Percentiles rank a stretch among this genome's conserved stretches.
These are phyloP conservation scores for Lasiodiplodia sp. DNA, from an alignment of 2,329 filamentous ascomycete genomes.

Conservation along the genomic window DNA sequence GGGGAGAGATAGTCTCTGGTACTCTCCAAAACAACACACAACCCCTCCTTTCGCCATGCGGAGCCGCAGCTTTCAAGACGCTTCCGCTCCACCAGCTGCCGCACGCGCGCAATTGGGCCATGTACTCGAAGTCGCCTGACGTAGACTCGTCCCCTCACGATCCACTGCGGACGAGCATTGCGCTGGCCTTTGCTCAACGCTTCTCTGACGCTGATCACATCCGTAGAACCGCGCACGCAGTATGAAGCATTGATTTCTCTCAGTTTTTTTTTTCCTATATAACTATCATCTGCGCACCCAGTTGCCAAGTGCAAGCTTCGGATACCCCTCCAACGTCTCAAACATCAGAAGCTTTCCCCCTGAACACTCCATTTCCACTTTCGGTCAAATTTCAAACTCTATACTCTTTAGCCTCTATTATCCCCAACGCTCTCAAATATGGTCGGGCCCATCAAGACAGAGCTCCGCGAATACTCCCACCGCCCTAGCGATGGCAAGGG, in stretches of 20 bases:
- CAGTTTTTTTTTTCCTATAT: neutral
- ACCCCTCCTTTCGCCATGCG: slow-evolving; percentile 2
- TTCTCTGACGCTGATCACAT: neutral
- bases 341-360: neutral
- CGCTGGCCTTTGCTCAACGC: neutral
- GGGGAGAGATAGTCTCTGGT: neutral
- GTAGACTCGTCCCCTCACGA: slow-evolving; percentile 3
- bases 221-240: neutral
- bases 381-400: neutral
- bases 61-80: slow-evolving; percentile 12
- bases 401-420: neutral
- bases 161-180: neutral
- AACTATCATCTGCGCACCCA: neutral
- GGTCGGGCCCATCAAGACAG: slow-evolving; percentile 26
- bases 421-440: neutral
- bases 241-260: neutral
- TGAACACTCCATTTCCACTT: neutral
- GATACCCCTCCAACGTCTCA: neutral
- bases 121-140: neutral
- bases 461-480: slow-evolving; percentile 21
- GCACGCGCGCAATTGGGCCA: slow-evolving; percentile 9
- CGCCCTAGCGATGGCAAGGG: slow-evolving; percentile 12
- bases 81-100: slow-evolving; percentile 7
- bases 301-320: neutral
- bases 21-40: neutral